These are phyloP conservation scores for Fusarium aywerte DNA, from an alignment of 2,329 filamentous ascomycete species.

Conservation along the genomic window DNA sequence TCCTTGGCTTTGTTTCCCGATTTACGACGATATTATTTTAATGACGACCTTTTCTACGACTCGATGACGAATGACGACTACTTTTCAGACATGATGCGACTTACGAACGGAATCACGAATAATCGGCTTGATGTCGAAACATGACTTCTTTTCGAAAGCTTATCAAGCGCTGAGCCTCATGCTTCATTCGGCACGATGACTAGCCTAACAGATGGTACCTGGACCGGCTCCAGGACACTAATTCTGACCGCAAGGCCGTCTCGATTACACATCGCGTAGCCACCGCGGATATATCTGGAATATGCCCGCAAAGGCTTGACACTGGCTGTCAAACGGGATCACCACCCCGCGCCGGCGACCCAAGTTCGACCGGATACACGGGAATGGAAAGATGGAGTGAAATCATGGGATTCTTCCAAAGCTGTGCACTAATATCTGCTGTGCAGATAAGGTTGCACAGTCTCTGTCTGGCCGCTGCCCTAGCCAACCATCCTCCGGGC, in stretches of 20 bases:
- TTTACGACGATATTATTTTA: slow-evolving; percentile 54
- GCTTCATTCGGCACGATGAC: slow-evolving; percentile 48
- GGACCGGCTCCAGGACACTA: slow-evolving; percentile 47
- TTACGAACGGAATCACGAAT: slow-evolving; percentile 47
- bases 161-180: slow-evolving; percentile 43
- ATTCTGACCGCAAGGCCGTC: slow-evolving; percentile 46
- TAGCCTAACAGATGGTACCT: slow-evolving; percentile 29
- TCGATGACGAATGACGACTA: slow-evolving; percentile 53
- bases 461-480: slow-evolving; percentile 41
- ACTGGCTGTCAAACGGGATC: slow-evolving; percentile 59
- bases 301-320: slow-evolving; percentile 53
- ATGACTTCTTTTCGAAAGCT: slow-evolving; percentile 46
- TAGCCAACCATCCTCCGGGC: slow-evolving; percentile 12
- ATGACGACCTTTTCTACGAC: slow-evolving; percentile 58
- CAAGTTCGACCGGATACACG: slow-evolving; percentile 16
- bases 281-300: slow-evolving; percentile 54
- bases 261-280: slow-evolving; percentile 51
- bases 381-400: slow-evolving; percentile 47
- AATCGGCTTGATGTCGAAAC: slow-evolving; percentile 51
- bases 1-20: slow-evolving; percentile 54
- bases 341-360: slow-evolving; percentile 37
- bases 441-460: slow-evolving; percentile 47
- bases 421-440: slow-evolving; percentile 49
- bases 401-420: slow-evolving; percentile 46
- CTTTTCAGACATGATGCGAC: slow-evolving; percentile 48